Conservation (phyloP, 208 protist genomes). For the Crithidia acanthocephali region DNA sequence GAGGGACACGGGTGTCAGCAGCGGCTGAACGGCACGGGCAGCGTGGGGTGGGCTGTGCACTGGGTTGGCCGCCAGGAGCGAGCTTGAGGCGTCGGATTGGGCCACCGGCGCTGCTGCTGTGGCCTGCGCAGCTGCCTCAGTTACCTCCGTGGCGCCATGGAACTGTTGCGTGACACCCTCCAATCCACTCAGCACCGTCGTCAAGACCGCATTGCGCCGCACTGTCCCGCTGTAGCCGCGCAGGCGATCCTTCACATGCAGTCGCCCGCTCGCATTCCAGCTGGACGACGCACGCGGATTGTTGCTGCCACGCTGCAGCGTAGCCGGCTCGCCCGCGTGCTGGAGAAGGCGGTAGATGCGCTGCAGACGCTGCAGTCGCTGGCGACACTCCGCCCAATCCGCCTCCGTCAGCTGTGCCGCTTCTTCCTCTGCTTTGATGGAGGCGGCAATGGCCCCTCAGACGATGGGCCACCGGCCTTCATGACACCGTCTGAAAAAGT, state of each 20-base stretch:
- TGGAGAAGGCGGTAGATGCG: constrained; percentile 20
- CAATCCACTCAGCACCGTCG: constrained; percentile 10
- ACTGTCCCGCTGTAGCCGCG: constrained; percentile 4
- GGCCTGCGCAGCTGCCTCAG: neutral
- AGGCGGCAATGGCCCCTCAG: neutral
- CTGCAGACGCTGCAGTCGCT: constrained; percentile 22
- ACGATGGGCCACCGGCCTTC: too few relatives aligned
- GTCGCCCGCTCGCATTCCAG: neutral
- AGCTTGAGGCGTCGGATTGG: too few relatives aligned
- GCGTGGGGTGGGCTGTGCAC: neutral
- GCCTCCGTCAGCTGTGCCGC: constrained; percentile 22
- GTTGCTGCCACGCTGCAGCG: neutral
- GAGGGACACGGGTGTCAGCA: constrained; percentile 44
- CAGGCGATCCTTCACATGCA: neutral
- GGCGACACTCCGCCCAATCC: constrained; percentile 15
- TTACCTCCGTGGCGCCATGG: constrained; percentile 1
- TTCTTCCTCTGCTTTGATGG: constrained; percentile 1
- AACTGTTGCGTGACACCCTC: constrained; percentile 15
- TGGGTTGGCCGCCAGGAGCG: too few relatives aligned
- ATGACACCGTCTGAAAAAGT: neutral
- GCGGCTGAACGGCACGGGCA: neutral
- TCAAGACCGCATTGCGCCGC: constrained; percentile 27
- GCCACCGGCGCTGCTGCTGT: neutral
- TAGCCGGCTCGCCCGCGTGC: neutral
- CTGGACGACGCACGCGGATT: neutral